These are phyloP conservation scores for Bombardia bombarda DNA, from an alignment of 495 filamentous ascomycete genomes.

Conservation along the genomic window DNA sequence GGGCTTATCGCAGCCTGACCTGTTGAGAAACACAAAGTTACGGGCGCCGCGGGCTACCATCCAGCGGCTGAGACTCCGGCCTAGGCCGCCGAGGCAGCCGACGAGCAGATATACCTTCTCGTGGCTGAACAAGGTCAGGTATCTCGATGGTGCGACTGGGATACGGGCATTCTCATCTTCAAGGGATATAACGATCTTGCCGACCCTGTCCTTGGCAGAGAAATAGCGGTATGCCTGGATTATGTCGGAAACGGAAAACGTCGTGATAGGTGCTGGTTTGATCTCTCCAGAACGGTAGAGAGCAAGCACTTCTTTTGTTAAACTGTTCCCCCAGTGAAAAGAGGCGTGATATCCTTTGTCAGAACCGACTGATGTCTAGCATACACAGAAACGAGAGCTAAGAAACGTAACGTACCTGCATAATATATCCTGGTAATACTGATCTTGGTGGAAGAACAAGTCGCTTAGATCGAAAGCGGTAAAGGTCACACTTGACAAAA, in stretches of 20 bases:
- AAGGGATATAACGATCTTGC: neutral
- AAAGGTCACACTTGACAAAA: neutral
- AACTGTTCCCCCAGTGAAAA: too few species aligned
- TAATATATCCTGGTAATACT: too few species aligned
- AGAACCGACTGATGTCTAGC: too few species aligned
- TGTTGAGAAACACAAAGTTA: slow-evolving; percentile 1
- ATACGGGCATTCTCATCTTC: neutral
- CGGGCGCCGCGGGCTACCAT: slow-evolving; percentile 42
- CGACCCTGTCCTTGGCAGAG: neutral
- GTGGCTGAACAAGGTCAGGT: neutral
- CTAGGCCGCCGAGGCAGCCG: slow-evolving; percentile 53
- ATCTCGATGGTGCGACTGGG: neutral
- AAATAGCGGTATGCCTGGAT: neutral
- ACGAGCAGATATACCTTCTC: slow-evolving; percentile 37
- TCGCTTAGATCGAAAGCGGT: neutral
- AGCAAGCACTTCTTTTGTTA: neutral
- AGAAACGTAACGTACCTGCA: neutral
- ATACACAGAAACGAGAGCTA: too few species aligned
- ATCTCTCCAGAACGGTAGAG: neutral
- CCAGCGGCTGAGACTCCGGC: slow-evolving; percentile 44
- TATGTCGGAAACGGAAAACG: too few species aligned
- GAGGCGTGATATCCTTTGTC: too few species aligned
- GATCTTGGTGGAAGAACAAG: neutral
- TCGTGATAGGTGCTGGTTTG: neutral
- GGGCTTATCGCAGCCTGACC: neutral